Evolutionary conservation across 2,329 filamentous ascomycete genomes (phyloP), one percentile per base, ranked within the genome.

Genomic region (Alternaria postmessia): DNA sequence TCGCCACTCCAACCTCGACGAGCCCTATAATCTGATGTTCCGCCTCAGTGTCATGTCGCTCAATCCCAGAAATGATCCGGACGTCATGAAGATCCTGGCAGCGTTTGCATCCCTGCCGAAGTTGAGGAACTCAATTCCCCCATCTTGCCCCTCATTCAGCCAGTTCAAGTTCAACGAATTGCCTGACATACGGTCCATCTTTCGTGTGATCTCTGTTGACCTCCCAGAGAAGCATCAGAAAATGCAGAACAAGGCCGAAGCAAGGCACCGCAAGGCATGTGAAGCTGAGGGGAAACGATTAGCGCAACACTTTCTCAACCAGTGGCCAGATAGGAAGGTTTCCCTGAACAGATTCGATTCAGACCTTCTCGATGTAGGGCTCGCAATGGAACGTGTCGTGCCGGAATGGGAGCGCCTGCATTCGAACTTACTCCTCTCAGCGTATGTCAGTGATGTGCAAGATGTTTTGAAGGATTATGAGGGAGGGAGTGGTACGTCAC

Each of bases 31-130:
- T 14, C 66, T 84, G 14, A 81, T 82, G 70, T 85, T 84, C 30
- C 49, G 49, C 54, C 71, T 85, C 14, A 78, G 77, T 4, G 64
- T 79, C 0, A 64, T 86, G 24, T 75, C 80, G 0, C 85, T 81
- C 53, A 63, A 73, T 5, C 39, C 71, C 2, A 62, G 70, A 44
- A 68, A 71, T 6, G 70, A 84, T 28, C 78, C 82, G 71, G 60
- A 66, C 4, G 43, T 80, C 0, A 49, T 86, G 7, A 54, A 66
- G 53, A 22, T 30, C 58, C 43, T 65, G 26, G 55, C 53, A 49
- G 80, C 84, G 0, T 85, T 83, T 67, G 75, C 74, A 1, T 32
- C 30, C 1, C 30, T 32, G 30, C 30, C 30, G 9, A 32, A 1
- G 2, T 32, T 32, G 30, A 32, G 30, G 30, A 32, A 32, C 9